Conservation (phyloP, 1,284 basidiomycete genomes). For the Meira miltonrushii region DNA sequence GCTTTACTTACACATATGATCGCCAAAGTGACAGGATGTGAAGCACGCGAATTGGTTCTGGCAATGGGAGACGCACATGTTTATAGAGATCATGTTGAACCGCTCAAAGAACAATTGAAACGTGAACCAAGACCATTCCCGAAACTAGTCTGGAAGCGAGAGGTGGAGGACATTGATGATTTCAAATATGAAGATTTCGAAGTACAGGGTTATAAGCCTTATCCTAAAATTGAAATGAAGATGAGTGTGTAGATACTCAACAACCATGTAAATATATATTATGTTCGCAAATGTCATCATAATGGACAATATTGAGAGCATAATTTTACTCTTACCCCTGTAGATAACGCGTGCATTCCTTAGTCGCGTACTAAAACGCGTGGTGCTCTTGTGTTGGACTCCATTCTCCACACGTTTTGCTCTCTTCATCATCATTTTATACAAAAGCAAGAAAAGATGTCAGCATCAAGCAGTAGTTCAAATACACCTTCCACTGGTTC, state of each 20-base stretch:
- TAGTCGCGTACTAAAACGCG: too few relatives aligned
- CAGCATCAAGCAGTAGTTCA: too few relatives aligned
- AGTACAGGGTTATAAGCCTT: constrained; percentile 78
- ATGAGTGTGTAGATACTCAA: constrained; percentile 74
- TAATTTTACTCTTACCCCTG: too few relatives aligned
- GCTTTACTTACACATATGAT: constrained; percentile 95
- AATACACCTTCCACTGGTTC: too few relatives aligned
- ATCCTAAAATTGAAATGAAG: constrained; percentile 87
- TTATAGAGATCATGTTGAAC: constrained; percentile 84
- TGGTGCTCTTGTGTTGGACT: too few relatives aligned
- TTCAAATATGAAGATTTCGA: constrained; percentile 76
- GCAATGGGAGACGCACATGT: constrained; percentile 94
- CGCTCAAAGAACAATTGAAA: constrained; percentile 72
- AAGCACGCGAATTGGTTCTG: constrained; percentile 80
- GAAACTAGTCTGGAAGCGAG: constrained; percentile 64
- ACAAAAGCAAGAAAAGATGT: too few relatives aligned
- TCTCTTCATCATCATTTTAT: too few relatives aligned
- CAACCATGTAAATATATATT: too few relatives aligned
- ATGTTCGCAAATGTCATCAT: too few relatives aligned
- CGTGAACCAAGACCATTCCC: constrained; percentile 79
- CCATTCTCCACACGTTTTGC: too few relatives aligned
- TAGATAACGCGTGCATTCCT: too few relatives aligned
- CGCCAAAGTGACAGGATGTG: constrained; percentile 79
- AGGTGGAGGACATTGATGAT: constrained; percentile 70
- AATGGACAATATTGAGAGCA: too few relatives aligned